Evolutionary conservation across 2,329 filamentous ascomycete genomes (phyloP).

Genomic region (Fusarium sacchari): DNA sequence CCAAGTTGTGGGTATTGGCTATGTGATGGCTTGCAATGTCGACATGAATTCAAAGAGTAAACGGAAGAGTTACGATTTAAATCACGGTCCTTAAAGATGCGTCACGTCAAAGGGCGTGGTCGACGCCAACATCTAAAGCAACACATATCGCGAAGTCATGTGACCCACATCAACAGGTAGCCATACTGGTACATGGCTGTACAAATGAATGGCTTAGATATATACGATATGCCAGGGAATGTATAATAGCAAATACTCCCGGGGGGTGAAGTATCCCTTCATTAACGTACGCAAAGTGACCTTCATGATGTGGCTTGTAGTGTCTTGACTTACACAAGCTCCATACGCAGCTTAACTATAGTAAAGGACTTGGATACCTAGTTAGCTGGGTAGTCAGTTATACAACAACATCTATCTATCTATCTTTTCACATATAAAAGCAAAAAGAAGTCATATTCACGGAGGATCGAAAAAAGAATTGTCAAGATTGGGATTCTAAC

Average conservation of each 20-base stretch:
- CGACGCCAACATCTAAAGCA: constrained; percentile 43
- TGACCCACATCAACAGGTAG: constrained; percentile 19
- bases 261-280: not conserved
- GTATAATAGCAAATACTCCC: not conserved
- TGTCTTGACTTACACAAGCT: not conserved
- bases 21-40: not conserved
- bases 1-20: not conserved
- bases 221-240: not conserved
- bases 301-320: not conserved
- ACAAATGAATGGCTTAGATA: not conserved
- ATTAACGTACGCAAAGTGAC: not conserved
- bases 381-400: too few relatives aligned
- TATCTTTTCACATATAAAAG: too few relatives aligned
- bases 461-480: fast-evolving
- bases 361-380: too few relatives aligned
- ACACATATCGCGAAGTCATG: constrained; percentile 45
- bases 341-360: not conserved
- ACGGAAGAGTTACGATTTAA: not conserved
- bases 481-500: not conserved
- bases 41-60: not conserved
- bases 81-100: constrained; percentile 1
- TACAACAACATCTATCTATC: not conserved
- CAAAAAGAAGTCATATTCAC: not conserved
- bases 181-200: not conserved
- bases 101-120: constrained; percentile 37